These are phyloP conservation scores for Euptelea pleiosperma DNA, from an alignment of 164 flowering plant genomes.

Conservation along the genomic window DNA sequence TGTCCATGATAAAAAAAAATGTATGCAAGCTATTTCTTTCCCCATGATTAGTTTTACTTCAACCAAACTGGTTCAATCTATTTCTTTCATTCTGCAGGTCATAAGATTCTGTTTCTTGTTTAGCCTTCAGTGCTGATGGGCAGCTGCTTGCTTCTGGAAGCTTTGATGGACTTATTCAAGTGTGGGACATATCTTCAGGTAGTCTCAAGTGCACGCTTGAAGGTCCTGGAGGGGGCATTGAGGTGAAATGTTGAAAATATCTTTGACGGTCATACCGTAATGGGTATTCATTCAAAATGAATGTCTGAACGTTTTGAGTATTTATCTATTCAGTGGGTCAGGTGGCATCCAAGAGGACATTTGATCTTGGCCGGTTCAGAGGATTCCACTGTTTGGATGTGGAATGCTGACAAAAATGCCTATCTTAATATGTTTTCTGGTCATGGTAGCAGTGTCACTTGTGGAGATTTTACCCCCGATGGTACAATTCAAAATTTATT, in stretches of 20 bases:
- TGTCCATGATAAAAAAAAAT: too few relatives aligned
- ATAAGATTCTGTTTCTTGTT: conserved; percentile 65
- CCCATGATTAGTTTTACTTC: too few relatives aligned
- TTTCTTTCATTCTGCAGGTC: conserved; percentile 46
- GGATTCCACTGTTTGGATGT: conserved; percentile 81
- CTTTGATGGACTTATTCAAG: conserved; percentile 65
- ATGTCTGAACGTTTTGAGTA: conserved; percentile 11
- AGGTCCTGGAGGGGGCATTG: conserved; percentile 81
- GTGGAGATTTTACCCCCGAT: conserved; percentile 98
- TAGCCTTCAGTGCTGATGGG: conserved; percentile 84
- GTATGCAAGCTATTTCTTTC: too few relatives aligned
- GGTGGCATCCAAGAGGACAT: conserved; percentile 96
- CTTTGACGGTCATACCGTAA: not conserved
- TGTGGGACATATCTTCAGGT: conserved; percentile 66
- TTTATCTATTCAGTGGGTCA: conserved; percentile 69
- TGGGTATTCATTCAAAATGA: not conserved
- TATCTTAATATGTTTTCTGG: conserved; percentile 67
- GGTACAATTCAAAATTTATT: conserved; percentile 39
- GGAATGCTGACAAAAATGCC: conserved; percentile 84
- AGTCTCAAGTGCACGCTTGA: conserved; percentile 62
- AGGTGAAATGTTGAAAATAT: conserved; percentile 41
- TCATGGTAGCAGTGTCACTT: conserved; percentile 69
- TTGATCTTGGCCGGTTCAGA: conserved; percentile 85
- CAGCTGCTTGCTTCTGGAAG: conserved; percentile 87
- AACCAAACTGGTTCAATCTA: not conserved